Base-by-base conservation (phyloP, 768 basidiomycete genomes). In the Cystobasidium ongulense region DNA sequence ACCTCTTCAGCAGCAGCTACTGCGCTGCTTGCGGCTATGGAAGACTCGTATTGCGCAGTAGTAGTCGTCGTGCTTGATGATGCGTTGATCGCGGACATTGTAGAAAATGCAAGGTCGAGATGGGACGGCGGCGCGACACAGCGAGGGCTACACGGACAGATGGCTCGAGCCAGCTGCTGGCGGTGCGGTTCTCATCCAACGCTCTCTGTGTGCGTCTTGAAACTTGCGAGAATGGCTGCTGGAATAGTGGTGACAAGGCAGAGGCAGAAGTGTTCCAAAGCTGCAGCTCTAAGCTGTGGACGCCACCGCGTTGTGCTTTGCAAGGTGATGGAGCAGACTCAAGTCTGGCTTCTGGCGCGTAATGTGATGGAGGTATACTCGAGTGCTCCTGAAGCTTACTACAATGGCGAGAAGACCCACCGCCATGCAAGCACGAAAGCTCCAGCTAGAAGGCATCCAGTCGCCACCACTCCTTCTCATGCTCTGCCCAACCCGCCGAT, bases 91-190 rank as follows among this genome's bases (percentile, higher is more conserved):
- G 57, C 25, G 29, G 57, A 10, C 57, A 59, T 59, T 11, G n/a
- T 50, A 50, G 46, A 50, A 50, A 50, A 50, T 59, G 57, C 57
- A 59, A 59, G 57, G 29, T 27, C 21, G 57, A 59, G 57, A 27
- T 29, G 33, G 33, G 27, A 15, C 57, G 57, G 33, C 33, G 57
- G 15, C 57, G 25, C 11, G 13, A 27, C 33, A 27, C 29, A 59
- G 25, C 33, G 29, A 59, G 29, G 13, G 57, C 57, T 59, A 59
- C 57, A 17, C 23, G 57, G 57, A 59, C 33, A 27, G 57, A 59
- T 59, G 33, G 57, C 57, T 59, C 57, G 57, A 59, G 57, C 57
- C 57, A 59, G 57, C 57, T 59, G 57, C 11, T 35, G 25, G 27
- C 4, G 11, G 33, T 4, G 25, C 13, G 57, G 7, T 59, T 5